Conservation (phyloP, 2,329 filamentous ascomycete species). For the Apiospora arundinis region DNA sequence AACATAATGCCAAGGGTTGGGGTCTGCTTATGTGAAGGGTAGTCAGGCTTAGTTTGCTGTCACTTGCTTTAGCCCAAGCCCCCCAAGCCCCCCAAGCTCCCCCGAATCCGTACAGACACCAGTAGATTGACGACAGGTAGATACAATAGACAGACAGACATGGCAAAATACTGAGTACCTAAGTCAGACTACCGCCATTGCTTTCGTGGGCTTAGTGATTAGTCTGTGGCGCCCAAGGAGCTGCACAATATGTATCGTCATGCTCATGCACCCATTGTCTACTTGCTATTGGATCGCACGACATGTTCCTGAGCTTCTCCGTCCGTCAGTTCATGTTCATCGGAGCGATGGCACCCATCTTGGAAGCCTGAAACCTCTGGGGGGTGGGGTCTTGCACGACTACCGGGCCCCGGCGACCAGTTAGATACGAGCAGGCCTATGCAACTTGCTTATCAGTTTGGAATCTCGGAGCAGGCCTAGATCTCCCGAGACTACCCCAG, state of each 20-base stretch:
- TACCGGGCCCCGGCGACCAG: not conserved
- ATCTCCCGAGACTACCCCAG: conserved; percentile 17
- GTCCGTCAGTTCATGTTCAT: not conserved
- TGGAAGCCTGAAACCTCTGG: not conserved
- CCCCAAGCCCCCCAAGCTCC: not conserved
- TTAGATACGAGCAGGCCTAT: not conserved
- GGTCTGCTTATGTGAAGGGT: not conserved
- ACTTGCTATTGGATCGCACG: not conserved
- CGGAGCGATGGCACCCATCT: not conserved
- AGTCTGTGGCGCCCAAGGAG: not conserved
- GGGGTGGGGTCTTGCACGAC: not conserved
- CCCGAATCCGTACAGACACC: not conserved
- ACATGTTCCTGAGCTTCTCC: not conserved
- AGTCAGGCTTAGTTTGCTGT: not conserved
- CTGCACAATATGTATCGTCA: not conserved
- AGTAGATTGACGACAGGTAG: not conserved
- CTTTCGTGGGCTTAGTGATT: not conserved
- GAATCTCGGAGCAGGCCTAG: conserved; percentile 13
- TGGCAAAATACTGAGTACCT: too few relatives aligned
- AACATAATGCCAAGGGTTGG: conserved; percentile 6
- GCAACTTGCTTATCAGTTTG: conserved; percentile 16
- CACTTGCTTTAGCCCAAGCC: not conserved
- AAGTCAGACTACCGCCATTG: not conserved
- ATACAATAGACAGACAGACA: not conserved
- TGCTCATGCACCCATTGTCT: not conserved